Evolutionary conservation across 805 yeast genomes (phyloP), one percentile per base, ranked within the genome.

Genomic region (Yamadazyma scolyti): DNA sequence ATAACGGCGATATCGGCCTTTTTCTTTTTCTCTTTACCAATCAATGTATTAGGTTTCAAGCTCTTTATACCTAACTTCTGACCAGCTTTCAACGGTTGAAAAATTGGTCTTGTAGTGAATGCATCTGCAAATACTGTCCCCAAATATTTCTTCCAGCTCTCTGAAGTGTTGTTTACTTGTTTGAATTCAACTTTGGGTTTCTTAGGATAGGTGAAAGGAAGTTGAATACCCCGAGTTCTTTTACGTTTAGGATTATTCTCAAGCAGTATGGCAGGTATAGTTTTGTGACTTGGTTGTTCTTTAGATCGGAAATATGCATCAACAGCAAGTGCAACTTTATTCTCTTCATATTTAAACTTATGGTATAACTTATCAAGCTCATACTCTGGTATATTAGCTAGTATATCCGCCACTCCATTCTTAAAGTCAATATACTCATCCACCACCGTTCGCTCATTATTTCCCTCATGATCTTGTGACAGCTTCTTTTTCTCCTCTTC

Each of bases 101-200:
- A 41, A 0, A 78, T 72, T 0, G 85, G 82, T 37, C 89, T 58
- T 0, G 88, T 81, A 9, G 88, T 82, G 82, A 83, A 78, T 3
- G 82, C 84, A 30, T 71, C 71, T 2, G 76, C 72, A 36, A 71
- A 72, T 8, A 80, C 36, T 0, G 81, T 61, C 0, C 90, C 90
- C 18, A 82, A 65, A 43, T 67, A 80, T 25, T 69, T 55, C 16
- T 33, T 39, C 71, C 70, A 33, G 10, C 18, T 9, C 7, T n/a
- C 11, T 25, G 20, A 16, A n/a, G 61, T 25, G 6, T 20, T n/a
- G n/a, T 11, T 20, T 21, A 8, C 21, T 20, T 18, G 16, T 16
- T 25, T 25, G 2, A 13, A 9, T 6, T 20, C 27, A n/a, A 26
- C 20, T 9, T 14, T 24, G n/a, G 36, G 11, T 11, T 37, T 16